Base-by-base conservation (phyloP, 306 rosid genomes). In the Carpinus fangiana region DNA sequence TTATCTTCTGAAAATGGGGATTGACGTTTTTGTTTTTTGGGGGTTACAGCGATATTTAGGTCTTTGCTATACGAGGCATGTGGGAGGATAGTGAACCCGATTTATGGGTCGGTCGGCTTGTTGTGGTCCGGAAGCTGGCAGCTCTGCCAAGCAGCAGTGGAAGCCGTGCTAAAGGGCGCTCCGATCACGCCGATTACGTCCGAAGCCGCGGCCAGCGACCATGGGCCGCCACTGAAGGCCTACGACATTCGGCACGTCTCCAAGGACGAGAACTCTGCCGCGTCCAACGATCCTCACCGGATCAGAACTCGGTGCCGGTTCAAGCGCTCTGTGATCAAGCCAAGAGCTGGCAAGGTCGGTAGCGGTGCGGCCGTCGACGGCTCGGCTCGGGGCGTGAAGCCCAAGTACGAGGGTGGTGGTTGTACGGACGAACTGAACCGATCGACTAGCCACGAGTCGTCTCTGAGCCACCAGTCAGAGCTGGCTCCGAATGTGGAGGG, bases 81-180 rank as follows among this genome's bases (percentile, higher is more conserved):
- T 54, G 98, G 98, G 8, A 73, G 98, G 85, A 95, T 95, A 65
- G 91, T 95, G 66, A 95, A 95, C 84, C 98, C 98, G 75, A 95
- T 95, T 77, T 95, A 92, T 70, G 98, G 98, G 12, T 95, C 97
- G 2, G 98, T 92, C 0, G 98, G 98, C n/a, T 67, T 95, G 87
- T 76, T 95, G 72, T 95, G 98, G 98, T 92, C 98, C 1, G 98
- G 98, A 17, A 91, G 95, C 72, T 95, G 98, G 98, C 97, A 92
- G 77, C 95, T 95, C 2, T 95, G 98, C 71, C 98, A 95, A 53
- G 87, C 90, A 46, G 98, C 98, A 4, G 98, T 95, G 2, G 98
- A 95, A 74, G 92, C 96, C 28, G 98, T 95, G 47, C 86, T 95
- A 38, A 91, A 90, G 59, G 98, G 98, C 3, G 86, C 86, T 12